These are phyloP conservation scores for Cairneyella variabilis DNA, from an alignment of 495 filamentous ascomycete species.

Conservation along the genomic window DNA sequence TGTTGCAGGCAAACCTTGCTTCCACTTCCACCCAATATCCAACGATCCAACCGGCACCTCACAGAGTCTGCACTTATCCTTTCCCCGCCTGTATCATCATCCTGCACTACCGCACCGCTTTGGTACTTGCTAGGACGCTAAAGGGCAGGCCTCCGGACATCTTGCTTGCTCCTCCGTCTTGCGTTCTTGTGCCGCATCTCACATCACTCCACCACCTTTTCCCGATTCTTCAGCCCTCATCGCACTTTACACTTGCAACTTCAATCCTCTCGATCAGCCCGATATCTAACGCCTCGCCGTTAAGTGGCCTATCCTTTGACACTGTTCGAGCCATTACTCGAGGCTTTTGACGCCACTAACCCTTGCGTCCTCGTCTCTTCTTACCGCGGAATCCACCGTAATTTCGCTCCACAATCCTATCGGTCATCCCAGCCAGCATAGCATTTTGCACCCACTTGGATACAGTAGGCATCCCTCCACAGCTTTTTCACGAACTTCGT, in stretches of 20 bases:
- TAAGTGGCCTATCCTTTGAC: neutral
- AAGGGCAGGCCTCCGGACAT: neutral
- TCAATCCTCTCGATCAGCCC: neutral
- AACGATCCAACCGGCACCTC: neutral
- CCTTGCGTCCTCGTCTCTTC: conserved; percentile 19
- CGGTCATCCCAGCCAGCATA: conserved; percentile 21
- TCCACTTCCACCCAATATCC: neutral
- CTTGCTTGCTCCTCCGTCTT: conserved; percentile 8
- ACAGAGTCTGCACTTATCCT: neutral
- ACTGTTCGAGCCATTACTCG: conserved; percentile 7
- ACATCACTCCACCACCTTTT: neutral
- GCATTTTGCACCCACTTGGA: conserved; percentile 16
- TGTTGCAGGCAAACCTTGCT: conserved; percentile 6
- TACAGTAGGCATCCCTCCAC: conserved; percentile 21
- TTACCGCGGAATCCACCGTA: conserved; percentile 24
- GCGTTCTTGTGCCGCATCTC: conserved; percentile 1
- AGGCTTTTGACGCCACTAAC: conserved; percentile 3
- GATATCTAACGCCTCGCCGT: neutral
- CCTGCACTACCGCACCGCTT: neutral
- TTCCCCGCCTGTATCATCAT: conserved; percentile 15
- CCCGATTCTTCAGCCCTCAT: neutral
- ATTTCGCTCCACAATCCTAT: conserved; percentile 27
- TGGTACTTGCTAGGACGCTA: neutral
- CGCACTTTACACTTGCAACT: neutral
- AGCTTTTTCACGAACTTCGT: conserved; percentile 4